Evolutionary conservation across 495 filamentous ascomycete genomes (phyloP).

Genomic region (Penicillium cataractarum): DNA sequence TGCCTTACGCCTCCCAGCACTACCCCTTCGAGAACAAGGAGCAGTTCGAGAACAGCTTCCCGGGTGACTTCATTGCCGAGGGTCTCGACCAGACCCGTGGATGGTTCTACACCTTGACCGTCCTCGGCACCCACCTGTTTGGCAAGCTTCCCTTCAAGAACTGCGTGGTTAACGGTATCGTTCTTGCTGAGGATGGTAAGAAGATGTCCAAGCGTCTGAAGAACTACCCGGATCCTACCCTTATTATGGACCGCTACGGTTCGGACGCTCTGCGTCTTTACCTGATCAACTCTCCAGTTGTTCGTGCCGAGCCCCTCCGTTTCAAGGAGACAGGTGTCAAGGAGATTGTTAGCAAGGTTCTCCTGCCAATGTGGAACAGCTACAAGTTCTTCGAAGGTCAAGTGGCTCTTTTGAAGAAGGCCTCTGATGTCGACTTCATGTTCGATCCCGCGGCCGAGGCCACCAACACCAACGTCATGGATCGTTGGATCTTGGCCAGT

Average conservation of each 20-base stretch:
- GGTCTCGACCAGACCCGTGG: constrained; percentile 93
- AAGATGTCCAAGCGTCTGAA: constrained; percentile 99
- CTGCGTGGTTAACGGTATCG: constrained; percentile 95
- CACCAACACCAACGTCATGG: constrained; percentile 91
- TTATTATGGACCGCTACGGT: constrained; percentile 87
- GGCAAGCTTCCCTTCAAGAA: constrained; percentile 91
- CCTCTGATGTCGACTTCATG: constrained; percentile 73
- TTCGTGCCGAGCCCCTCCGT: constrained; percentile 85
- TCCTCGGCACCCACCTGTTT: constrained; percentile 90
- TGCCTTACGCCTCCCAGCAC: constrained; percentile 93
- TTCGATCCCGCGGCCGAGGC: constrained; percentile 76
- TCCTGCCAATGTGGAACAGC: constrained; percentile 95
- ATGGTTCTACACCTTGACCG: constrained; percentile 95
- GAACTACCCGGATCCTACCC: constrained; percentile 90
- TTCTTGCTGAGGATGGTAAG: constrained; percentile 93
- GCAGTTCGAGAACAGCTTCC: constrained; percentile 79
- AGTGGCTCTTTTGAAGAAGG: constrained; percentile 88
- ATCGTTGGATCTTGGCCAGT: constrained; percentile 91
- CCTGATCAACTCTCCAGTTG: constrained; percentile 96
- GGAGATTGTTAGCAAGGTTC: constrained; percentile 91
- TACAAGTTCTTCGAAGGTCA: constrained; percentile 99
- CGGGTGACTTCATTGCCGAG: constrained; percentile 96
- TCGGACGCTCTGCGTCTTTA: constrained; percentile 94
- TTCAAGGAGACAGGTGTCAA: constrained; percentile 96
- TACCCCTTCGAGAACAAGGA: constrained; percentile 95